Evolutionary conservation across 2,329 filamentous ascomycete species (phyloP), one percentile per base, ranked within the genome.

Genomic region (Talaromyces amestolkiae): DNA sequence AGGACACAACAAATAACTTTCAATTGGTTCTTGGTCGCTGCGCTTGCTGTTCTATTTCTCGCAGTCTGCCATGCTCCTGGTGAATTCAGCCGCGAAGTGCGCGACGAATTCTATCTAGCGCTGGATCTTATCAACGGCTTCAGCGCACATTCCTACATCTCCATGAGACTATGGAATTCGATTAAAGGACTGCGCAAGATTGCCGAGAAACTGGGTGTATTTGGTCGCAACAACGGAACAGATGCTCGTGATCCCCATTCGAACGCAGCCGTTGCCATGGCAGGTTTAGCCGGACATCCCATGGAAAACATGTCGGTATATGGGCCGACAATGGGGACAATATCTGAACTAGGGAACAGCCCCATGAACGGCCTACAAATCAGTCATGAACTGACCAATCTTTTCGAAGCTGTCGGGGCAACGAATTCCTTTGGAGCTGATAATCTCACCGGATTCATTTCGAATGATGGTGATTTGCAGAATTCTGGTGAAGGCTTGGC

Each of bases 101-200:
- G 86, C 13, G 85, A 89, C 67, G 87, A 89, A 70, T 89, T 89
- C 73, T 88, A 89, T 77, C 86, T 87, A 80, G 87, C 87, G 0
- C 81, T 89, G 3, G 86, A 89, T 54, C 79, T 90, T 11, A 82
- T 90, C 56, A 86, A 86, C 39, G 85, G 84, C 3, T 84, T 89
- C 67, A 87, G 85, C 65, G 83, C 84, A 54, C 85, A 86, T 66
- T 88, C 85, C 0, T 86, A 84, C 69, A 84, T 88, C 17, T 86
- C 84, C 24, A 86, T 87, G 69, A 79, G 86, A 7, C 73, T 90
- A 1, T 89, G 87, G 87, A 86, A 85, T 68, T 88, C 86, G 0
- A 86, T 89, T 68, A 84, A 84, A 59, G 83, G 85, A 5, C 80
- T 89, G n/a, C 87, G 87, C 66, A 86, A 86, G 67, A 83, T 88